phyloP scores from a whole-genome alignment of 1,284 basidiomycete species.

The Schizophyllum commune region DNA sequence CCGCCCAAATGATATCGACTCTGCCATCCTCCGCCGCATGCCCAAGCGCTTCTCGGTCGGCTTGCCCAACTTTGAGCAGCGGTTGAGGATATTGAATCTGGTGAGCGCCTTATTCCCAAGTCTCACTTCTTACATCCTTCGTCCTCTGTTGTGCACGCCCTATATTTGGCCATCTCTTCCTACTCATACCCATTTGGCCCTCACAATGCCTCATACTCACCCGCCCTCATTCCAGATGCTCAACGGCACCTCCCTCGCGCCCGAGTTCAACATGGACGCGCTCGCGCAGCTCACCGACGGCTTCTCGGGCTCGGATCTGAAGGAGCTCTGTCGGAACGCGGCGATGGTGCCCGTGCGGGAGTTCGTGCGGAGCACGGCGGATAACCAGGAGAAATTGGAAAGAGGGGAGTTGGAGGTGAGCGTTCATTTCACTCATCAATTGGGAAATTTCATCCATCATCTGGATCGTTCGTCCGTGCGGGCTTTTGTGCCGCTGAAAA shows the following conservation, averaged over 20 bases:
- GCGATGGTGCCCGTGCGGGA: conserved; percentile 90
- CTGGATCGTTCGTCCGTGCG: not conserved
- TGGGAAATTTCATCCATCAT: not conserved
- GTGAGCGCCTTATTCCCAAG: conserved; percentile 35
- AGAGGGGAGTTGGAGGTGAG: conserved; percentile 50
- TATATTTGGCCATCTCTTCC: not conserved
- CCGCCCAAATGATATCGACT: conserved; percentile 91
- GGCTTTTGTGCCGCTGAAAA: no score
- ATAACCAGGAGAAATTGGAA: conserved; percentile 44
- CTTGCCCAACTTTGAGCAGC: conserved; percentile 76
- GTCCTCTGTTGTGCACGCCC: not conserved
- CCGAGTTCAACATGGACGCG: conserved; percentile 54
- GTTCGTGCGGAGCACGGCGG: conserved; percentile 60
- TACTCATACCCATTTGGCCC: not conserved
- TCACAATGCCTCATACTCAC: not conserved
- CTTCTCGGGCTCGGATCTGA: conserved; percentile 86
- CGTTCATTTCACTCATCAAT: not conserved
- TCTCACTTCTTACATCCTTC: not conserved
- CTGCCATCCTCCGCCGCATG: conserved; percentile 93
- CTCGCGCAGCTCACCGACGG: conserved; percentile 76
- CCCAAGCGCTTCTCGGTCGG: conserved; percentile 94
- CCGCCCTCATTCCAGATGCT: conserved; percentile 73
- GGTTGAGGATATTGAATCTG: conserved; percentile 83
- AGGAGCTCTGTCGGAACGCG: conserved; percentile 91
- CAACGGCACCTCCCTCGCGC: conserved; percentile 63